Base-by-base conservation (phyloP, 179 eudicot genomes). In the Corrigiola litoralis region DNA sequence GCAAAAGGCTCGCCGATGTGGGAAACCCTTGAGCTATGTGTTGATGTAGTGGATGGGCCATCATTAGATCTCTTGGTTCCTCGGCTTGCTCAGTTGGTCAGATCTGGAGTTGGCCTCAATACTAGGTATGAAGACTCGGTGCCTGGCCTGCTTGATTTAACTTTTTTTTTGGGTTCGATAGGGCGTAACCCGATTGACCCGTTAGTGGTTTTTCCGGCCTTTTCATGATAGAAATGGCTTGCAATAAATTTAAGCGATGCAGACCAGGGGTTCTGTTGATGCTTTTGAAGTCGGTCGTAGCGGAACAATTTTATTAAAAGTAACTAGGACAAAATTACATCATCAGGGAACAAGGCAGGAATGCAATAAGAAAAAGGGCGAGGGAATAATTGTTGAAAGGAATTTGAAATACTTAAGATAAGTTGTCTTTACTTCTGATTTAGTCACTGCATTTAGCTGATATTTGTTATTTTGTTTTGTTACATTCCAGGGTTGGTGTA, bases 1-100 rank as follows among this genome's bases (percentile, higher is more conserved):
- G 98, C 98, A 64, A 92, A 86, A 84, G 84, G 90, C 65, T 92
- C 98, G 71, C 92, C 98, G 33, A 84, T 92, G 98, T 92, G 98
- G 98, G 95, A 92, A 84, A 90, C 98, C 48, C 95, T 92, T 55
- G 95, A 92, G 59, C 76, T 78, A 29, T 92, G 98, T 69, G 83
- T 92, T 66, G 92, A 84, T 48, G 96, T 80, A 70, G 90, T 84
- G 51, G 95, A 92, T 79, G 67, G 79, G 67, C 82, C 74, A 17
- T 82, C 96, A 40, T 67, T 92, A 68, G 96, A 90, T 70, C 49
- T 79, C 52, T 81, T 90, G 84, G 85, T 90, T 70, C 98, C 98
- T 65, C 92, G 95, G 67, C 88, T 92, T 65, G 80, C 90, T 66
- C 95, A 85, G 80, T 65, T 92, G 85, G 82, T 86, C 66, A 81